A percentile compares a stretch with the other conserved stretches of the same genome.
These are phyloP conservation scores for Saccharomycopsis lassenensis DNA, from an alignment of 805 yeast genomes.

Conservation along the genomic window DNA sequence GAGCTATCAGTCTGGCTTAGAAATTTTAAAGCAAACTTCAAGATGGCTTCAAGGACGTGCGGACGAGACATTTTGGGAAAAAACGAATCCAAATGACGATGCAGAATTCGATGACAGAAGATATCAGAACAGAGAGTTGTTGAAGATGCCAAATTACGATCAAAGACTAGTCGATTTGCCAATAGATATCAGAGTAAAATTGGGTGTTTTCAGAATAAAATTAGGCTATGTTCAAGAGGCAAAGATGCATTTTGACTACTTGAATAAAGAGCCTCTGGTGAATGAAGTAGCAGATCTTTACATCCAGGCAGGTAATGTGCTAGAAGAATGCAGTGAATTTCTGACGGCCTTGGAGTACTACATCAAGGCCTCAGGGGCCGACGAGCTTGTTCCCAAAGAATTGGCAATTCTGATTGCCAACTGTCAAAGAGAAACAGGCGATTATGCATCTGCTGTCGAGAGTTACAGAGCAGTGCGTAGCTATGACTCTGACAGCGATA, in stretches of 20 bases:
- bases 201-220: slow-evolving; percentile 65
- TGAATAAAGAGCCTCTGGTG: slow-evolving; percentile 44
- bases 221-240: slow-evolving; percentile 62
- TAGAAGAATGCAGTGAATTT: slow-evolving; percentile 58
- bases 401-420: slow-evolving; percentile 48
- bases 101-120: slow-evolving; percentile 76
- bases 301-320: slow-evolving; percentile 62
- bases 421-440: slow-evolving; percentile 66
- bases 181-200: slow-evolving; percentile 74
- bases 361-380: slow-evolving; percentile 42
- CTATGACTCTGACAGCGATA: no score
- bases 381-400: slow-evolving; percentile 41
- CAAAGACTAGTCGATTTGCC: slow-evolving; percentile 45
- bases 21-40: slow-evolving; percentile 55
- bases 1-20: slow-evolving; percentile 53
- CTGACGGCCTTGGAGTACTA: slow-evolving; percentile 69
- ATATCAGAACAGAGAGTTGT: slow-evolving; percentile 33
- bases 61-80: slow-evolving; percentile 34
- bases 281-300: slow-evolving; percentile 62
- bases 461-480: slow-evolving; percentile 44
- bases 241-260: slow-evolving; percentile 47
- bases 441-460: slow-evolving; percentile 51
- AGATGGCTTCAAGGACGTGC: slow-evolving; percentile 54
- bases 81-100: slow-evolving; percentile 42
- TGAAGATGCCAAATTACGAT: slow-evolving; percentile 30